Evolutionary conservation across 768 basidiomycete genomes (phyloP).

Genomic region (Mycena pura): DNA sequence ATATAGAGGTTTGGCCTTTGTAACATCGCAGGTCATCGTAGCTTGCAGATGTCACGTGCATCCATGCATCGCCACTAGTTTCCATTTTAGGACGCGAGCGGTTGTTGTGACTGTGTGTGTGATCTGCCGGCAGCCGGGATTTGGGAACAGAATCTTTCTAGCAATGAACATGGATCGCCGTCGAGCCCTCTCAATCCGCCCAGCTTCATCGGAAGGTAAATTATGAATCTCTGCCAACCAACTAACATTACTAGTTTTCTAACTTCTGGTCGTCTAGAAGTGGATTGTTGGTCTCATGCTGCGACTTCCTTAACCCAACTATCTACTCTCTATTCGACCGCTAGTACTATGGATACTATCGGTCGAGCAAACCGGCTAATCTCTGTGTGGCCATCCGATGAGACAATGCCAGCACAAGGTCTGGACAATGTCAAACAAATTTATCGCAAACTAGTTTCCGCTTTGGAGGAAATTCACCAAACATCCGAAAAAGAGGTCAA

Average conservation of each 20-base stretch:
- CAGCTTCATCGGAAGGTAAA: slow-evolving; percentile 80
- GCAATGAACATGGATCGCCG: slow-evolving; percentile 66
- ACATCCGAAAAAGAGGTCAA: slow-evolving; percentile 67
- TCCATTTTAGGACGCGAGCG: not conserved
- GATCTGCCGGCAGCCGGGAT: too few relatives aligned
- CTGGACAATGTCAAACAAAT: slow-evolving; percentile 66
- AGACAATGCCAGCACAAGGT: slow-evolving; percentile 70
- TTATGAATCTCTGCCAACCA: slow-evolving; percentile 22
- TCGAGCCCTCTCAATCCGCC: slow-evolving; percentile 63
- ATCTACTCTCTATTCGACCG: slow-evolving; percentile 58
- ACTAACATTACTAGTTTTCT: slow-evolving; percentile 26
- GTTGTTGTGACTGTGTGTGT: not conserved
- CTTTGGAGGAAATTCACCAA: slow-evolving; percentile 66
- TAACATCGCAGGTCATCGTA: too few relatives aligned
- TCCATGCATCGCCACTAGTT: too few relatives aligned
- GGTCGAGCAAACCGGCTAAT: slow-evolving; percentile 78
- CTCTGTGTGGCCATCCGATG: slow-evolving; percentile 74
- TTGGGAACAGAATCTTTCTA: not conserved
- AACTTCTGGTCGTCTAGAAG: slow-evolving; percentile 57
- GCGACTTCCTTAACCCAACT: slow-evolving; percentile 62
- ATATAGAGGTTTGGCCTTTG: too few relatives aligned
- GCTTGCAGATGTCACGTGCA: too few relatives aligned
- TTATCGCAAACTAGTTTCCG: slow-evolving; percentile 66
- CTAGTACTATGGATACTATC: slow-evolving; percentile 62
- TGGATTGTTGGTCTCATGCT: slow-evolving; percentile 79